Base-by-base conservation (phyloP, 768 basidiomycete genomes). In the Termitomyces sp. region DNA sequence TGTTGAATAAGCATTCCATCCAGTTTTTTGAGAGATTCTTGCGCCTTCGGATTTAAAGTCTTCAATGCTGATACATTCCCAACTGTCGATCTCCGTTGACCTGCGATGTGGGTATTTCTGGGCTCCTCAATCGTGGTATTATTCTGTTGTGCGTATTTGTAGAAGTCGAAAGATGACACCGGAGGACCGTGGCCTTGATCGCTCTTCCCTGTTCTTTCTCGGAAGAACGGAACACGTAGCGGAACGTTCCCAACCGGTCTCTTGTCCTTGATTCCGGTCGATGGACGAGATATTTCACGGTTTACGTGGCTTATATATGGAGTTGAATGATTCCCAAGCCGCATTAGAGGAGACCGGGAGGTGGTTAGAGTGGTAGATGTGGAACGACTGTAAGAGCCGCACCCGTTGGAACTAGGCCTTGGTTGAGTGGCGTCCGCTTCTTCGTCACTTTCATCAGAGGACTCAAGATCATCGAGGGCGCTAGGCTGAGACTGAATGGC, bases 1-100 rank as follows among this genome's bases (percentile, higher is more conserved):
- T 94, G 91, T 68, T 87, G 84, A 53, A 84, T 72, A 52, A 94
- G 72, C 83, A 94, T 80, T 59, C 89, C 91, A 67, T 93, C 89
- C 61, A 93, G 71, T 70, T 77, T 81, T 71, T 72, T 76, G 58
- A 86, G 67, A 30, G 84, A 83, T 68, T 87, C 85, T 61, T 82
- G 74, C 58, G 77, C 78, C 43, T 67, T 72, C 61, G 75, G 72
- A 51, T 69, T 71, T 51, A 48, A 26, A 35, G 64, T 65, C 56
- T 68, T 64, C 67, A 73, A 72, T 42, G 63, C 66, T 35, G 66
- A 63, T 53, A 74, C 71, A 5, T 70, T 67, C 46, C 62, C 65
- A 17, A 64, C 54, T 50, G 57, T 60, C 63, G 64, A 64, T 66
- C 69, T 54, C 68, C 67, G 60, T 70, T 70, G 57, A 67, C 61